A percentile compares a stretch with the other conserved stretches of the same genome.
These are phyloP conservation scores for Rubia occidens DNA, from an alignment of 305 asterid species.

Conservation along the genomic window DNA sequence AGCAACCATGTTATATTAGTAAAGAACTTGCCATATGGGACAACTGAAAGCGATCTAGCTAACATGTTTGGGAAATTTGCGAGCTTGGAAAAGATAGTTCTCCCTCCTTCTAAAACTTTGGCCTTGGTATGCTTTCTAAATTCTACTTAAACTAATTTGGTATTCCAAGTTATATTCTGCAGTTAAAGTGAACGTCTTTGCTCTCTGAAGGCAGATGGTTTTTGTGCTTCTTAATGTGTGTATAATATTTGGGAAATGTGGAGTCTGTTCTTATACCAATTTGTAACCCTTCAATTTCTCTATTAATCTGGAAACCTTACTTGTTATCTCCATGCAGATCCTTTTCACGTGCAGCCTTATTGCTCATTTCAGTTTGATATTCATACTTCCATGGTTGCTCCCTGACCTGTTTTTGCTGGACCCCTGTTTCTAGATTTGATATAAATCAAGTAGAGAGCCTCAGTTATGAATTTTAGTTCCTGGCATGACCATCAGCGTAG, in stretches of 20 bases:
- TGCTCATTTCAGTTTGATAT: neutral
- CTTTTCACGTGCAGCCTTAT: neutral
- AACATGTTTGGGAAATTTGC: constrained; percentile 80
- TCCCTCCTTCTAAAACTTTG: constrained; percentile 79
- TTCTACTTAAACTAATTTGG: constrained; percentile 4
- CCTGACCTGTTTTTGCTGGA: neutral
- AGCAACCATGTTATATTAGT: constrained; percentile 82
- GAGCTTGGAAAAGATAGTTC: constrained; percentile 68
- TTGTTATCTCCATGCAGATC: neutral
- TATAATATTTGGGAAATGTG: neutral
- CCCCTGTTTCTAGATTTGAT: neutral
- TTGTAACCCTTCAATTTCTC: neutral
- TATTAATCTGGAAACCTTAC: neutral
- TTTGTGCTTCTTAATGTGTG: neutral
- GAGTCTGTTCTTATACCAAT: neutral
- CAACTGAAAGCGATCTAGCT: constrained; percentile 74
- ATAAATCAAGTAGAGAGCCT: neutral
- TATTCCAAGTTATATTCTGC: neutral
- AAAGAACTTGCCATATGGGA: constrained; percentile 82
- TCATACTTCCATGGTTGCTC: neutral
- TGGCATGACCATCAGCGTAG: neutral
- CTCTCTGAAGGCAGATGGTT: neutral
- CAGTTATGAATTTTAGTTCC: neutral
- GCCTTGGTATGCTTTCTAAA: constrained; percentile 60
- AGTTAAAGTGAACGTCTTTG: neutral